Evolutionary conservation across 1,284 basidiomycete genomes (phyloP).

Genomic region (Trichosporon sp.): DNA sequence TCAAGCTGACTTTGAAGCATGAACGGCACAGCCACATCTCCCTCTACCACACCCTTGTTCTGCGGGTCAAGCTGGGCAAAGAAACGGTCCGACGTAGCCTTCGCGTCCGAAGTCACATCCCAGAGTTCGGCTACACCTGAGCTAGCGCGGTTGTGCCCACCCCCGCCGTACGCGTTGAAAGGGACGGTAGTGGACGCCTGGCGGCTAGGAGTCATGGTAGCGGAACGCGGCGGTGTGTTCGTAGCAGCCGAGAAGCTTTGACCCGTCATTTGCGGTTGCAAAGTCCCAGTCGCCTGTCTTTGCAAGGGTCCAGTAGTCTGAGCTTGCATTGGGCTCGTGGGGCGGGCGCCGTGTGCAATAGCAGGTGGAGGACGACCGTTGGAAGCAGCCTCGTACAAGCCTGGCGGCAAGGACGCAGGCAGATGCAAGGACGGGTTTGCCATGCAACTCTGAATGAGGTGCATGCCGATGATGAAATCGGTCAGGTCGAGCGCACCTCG

Average conservation of each 20-base stretch:
- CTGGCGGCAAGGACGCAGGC: conserved; percentile 79
- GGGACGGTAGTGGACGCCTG: conserved; percentile 36
- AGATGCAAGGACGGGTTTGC: conserved; percentile 72
- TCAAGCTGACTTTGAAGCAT: conserved; percentile 89
- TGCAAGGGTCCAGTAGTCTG: conserved; percentile 35
- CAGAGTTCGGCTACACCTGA: conserved; percentile 60
- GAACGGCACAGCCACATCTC: conserved; percentile 92
- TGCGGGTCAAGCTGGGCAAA: conserved; percentile 81
- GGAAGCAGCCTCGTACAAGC: conserved; percentile 82
- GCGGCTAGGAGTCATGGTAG: conserved; percentile 43
- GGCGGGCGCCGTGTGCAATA: conserved; percentile 35
- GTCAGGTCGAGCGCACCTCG: conserved; percentile 84
- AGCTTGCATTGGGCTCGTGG: conserved; percentile 36
- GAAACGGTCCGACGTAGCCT: conserved; percentile 75
- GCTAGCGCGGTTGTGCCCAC: neutral
- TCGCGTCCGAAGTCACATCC: conserved; percentile 84
- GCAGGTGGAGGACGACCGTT: conserved; percentile 57
- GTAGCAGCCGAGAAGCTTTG: conserved; percentile 26
- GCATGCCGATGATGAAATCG: conserved; percentile 97
- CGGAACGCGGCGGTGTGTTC: conserved; percentile 31
- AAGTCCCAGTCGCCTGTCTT: conserved; percentile 59
- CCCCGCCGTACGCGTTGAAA: neutral
- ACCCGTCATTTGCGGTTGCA: conserved; percentile 61
- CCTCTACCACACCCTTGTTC: conserved; percentile 81
- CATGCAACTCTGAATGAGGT: conserved; percentile 86